Percentiles rank a stretch among this genome's conserved stretches.
Conservation (phyloP, 176 grass and related monocot species). For the Oryza officinalis region DNA sequence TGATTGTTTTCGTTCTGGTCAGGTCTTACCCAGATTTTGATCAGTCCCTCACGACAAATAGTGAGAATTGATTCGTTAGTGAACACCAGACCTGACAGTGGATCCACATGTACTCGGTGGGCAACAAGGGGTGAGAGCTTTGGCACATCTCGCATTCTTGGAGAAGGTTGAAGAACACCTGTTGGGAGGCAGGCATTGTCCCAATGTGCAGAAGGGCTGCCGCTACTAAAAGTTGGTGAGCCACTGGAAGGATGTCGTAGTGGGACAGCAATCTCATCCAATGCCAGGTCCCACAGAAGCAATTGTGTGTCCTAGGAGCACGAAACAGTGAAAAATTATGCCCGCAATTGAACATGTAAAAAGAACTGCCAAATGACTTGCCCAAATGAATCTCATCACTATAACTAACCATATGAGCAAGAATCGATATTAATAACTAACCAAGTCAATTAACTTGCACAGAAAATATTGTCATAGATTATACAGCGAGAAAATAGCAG, state of each 20-base stretch:
- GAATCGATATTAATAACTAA: neutral
- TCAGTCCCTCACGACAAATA: conserved; percentile 73
- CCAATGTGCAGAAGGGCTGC: conserved; percentile 81
- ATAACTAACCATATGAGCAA: neutral
- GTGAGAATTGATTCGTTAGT: conserved; percentile 80
- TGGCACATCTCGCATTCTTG: conserved; percentile 77
- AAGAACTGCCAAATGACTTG: conserved; percentile 13
- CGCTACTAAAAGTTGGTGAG: conserved; percentile 77
- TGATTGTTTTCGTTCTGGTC: conserved; percentile 47
- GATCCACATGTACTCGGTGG: conserved; percentile 71
- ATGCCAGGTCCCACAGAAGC: conserved; percentile 79
- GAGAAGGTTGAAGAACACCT: conserved; percentile 77
- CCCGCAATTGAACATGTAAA: conserved; percentile 10
- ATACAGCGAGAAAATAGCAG: neutral
- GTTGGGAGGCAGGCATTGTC: conserved; percentile 64
- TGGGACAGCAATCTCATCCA: conserved; percentile 96
- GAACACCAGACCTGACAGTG: conserved; percentile 76
- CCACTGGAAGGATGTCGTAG: conserved; percentile 66
- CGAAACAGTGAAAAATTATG: neutral
- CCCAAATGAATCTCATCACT: neutral
- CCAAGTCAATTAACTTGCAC: neutral
- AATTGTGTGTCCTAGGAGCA: conserved; percentile 76
- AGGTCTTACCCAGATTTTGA: conserved; percentile 87
- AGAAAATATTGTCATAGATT: neutral
- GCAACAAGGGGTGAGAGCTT: conserved; percentile 90